phyloP scores from a whole-genome alignment of 345 rosid genomes.

The Conringia planisiliqua region DNA sequence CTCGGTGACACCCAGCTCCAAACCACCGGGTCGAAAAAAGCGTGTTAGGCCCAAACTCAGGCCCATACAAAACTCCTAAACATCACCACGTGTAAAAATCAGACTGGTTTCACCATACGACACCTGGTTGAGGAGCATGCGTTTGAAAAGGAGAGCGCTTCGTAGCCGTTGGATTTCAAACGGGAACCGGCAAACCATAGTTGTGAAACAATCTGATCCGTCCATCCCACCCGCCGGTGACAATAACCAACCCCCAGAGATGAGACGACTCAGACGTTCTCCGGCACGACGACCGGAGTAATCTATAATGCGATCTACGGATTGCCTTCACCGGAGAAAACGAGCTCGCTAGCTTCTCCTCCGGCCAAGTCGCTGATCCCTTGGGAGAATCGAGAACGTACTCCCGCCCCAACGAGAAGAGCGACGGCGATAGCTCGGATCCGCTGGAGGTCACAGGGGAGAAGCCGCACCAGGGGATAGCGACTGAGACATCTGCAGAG shows the following conservation, averaged over 20 bases:
- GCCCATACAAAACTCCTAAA: conserved; percentile 9
- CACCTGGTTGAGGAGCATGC: neutral
- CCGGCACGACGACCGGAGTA: conserved; percentile 67
- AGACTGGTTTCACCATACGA: neutral
- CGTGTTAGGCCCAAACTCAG: conserved; percentile 3
- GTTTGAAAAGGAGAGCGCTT: conserved; percentile 24
- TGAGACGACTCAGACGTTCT: conserved; percentile 57
- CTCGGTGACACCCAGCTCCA: neutral
- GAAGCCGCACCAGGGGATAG: conserved; percentile 81
- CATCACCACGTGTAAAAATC: neutral
- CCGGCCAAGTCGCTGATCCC: conserved; percentile 95
- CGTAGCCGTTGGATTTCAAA: conserved; percentile 35
- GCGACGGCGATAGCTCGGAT: conserved; percentile 27
- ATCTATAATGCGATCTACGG: conserved; percentile 60
- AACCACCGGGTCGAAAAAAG: neutral
- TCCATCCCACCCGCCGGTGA: conserved; percentile 95
- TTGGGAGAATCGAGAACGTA: conserved; percentile 68
- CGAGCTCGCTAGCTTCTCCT: conserved; percentile 70
- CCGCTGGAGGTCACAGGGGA: conserved; percentile 4
- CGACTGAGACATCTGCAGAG: conserved; percentile 68
- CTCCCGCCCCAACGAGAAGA: conserved; percentile 57
- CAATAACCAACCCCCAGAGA: conserved; percentile 87
- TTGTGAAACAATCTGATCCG: conserved; percentile 84
- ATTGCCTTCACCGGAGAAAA: conserved; percentile 40
- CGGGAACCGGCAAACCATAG: conserved; percentile 76